Evolutionary conservation across 2,329 filamentous ascomycete species (phyloP), one percentile per base, ranked within the genome.

Genomic region (Chrysoporthe cubensis): DNA sequence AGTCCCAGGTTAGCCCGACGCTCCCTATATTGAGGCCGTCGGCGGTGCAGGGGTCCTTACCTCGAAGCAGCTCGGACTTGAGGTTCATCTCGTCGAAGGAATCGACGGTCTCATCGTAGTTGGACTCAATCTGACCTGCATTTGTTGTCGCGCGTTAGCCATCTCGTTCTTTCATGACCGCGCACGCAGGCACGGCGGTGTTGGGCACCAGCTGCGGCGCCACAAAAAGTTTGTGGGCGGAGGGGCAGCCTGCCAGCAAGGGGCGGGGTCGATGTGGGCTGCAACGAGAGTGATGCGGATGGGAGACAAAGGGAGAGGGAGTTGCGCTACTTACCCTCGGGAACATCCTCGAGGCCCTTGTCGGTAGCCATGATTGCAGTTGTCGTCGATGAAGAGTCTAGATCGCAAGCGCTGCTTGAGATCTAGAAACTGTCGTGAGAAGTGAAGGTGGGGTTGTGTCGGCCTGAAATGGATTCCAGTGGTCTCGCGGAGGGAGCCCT

Each of bases 41-140:
- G 72, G 61, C 63, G 69, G 71, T 46, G 69, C 64, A 59, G 57
- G 66, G 69, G 70, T 68, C 68, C 87, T 83, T 86, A 90, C 89
- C 96, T 85, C 96, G 94, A 80, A 99, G 93, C 79, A 99, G 92
- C 88, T 99, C 96, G 73, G 93, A 80, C 90, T 96, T 97, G 79
- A 99, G 89, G 85, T 90, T 91, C 96, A 99, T 99, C 78, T 94
- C 88, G 85, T 99, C 96, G 85, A 99, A 99, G 71, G 94, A 97
- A 85, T 99, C 96, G 84, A 96, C 95, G 79, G 95, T 94, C 89
- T 98, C 94, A 89, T 99, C 96, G 87, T 98, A 99, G 93, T 99
- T 99, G 81, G 94, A 97, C 89, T 99, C 96, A 88, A 99, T 99
- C 87, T 97, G 94, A 84, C 91, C 95, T 97, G 81, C 78, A 80